Conservation (phyloP, 768 basidiomycete species). For the Podaxis sp. region DNA sequence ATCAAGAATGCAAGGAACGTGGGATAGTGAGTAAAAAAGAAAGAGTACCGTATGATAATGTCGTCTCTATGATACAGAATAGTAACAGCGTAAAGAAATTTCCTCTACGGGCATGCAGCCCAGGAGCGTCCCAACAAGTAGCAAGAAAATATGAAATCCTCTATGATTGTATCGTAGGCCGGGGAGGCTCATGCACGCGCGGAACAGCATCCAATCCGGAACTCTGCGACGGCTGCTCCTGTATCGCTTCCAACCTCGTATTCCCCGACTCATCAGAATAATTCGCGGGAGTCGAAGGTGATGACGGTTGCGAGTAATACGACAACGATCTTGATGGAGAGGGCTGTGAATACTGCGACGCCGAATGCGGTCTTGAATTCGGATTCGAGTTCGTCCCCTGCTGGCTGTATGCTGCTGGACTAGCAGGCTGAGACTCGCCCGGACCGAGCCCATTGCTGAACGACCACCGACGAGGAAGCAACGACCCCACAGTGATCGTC, state of each 20-base stretch:
- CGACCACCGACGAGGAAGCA: slow-evolving; percentile 38
- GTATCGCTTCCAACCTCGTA: slow-evolving; percentile 1
- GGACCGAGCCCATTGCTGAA: slow-evolving; percentile 17
- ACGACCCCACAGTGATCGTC: slow-evolving; percentile 36
- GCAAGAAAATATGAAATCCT: slow-evolving; percentile 3
- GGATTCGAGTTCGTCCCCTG: neutral
- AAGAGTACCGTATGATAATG: neutral
- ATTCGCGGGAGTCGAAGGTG: slow-evolving; percentile 13
- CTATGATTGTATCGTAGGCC: neutral
- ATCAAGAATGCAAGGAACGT: slow-evolving; percentile 9
- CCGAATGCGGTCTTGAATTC: slow-evolving; percentile 14
- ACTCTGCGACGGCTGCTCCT: slow-evolving; percentile 11
- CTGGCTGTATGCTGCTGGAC: neutral
- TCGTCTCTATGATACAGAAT: slow-evolving; percentile 10
- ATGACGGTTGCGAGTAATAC: slow-evolving; percentile 5
- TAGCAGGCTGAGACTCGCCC: neutral
- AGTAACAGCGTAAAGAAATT: slow-evolving; percentile 9
- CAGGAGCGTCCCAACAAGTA: slow-evolving; percentile 4
- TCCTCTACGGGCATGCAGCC: slow-evolving; percentile 7
- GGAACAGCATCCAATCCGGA: slow-evolving; percentile 9
- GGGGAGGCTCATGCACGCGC: neutral
- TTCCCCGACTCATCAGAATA: slow-evolving; percentile 1
- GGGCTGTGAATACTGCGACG: slow-evolving; percentile 1
- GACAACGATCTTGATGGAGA: neutral
- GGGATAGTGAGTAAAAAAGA: slow-evolving; percentile 3